These are phyloP conservation scores for Ascochyta koolunga DNA, from an alignment of 2,329 filamentous ascomycete species.

Conservation along the genomic window DNA sequence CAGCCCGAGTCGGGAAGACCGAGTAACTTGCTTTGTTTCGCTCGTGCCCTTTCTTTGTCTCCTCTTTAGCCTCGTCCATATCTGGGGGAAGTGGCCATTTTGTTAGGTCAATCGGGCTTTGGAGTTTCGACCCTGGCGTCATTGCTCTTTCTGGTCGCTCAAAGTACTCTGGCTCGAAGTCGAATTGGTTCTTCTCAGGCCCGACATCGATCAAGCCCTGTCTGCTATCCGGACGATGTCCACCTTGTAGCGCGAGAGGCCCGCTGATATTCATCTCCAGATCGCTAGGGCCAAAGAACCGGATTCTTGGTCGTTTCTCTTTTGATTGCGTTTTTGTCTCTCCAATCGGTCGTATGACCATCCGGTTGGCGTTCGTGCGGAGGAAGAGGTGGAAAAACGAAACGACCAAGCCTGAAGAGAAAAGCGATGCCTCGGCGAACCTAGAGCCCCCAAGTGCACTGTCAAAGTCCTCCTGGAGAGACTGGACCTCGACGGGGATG, in stretches of 20 bases:
- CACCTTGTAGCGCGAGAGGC: constrained; percentile 43
- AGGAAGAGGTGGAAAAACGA: constrained; percentile 71
- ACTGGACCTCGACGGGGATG: constrained; percentile 67
- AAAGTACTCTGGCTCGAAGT: constrained; percentile 45
- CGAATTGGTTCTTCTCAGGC: constrained; percentile 46
- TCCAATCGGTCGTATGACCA: constrained; percentile 59
- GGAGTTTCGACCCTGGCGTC: constrained; percentile 38
- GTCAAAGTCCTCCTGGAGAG: constrained; percentile 52
- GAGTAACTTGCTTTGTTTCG: constrained; percentile 45
- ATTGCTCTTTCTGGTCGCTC: constrained; percentile 38
- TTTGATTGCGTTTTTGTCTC: constrained; percentile 48
- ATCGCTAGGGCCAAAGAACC: constrained; percentile 54
- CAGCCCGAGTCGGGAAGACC: constrained; percentile 47
- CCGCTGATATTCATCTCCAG: constrained; percentile 51
- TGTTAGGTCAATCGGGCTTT: constrained; percentile 39
- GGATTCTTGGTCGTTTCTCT: constrained; percentile 57
- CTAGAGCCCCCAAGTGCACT: constrained; percentile 62
- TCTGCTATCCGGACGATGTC: constrained; percentile 41
- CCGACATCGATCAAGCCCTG: constrained; percentile 46
- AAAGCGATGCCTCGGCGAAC: constrained; percentile 69
- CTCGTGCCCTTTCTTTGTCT: constrained; percentile 24
- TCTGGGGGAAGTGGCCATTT: constrained; percentile 47
- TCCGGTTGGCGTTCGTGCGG: constrained; percentile 65
- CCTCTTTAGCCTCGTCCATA: constrained; percentile 28
- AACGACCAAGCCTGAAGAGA: constrained; percentile 69